Base-by-base conservation (phyloP, 805 yeast species). In the Candida sithepensis region DNA sequence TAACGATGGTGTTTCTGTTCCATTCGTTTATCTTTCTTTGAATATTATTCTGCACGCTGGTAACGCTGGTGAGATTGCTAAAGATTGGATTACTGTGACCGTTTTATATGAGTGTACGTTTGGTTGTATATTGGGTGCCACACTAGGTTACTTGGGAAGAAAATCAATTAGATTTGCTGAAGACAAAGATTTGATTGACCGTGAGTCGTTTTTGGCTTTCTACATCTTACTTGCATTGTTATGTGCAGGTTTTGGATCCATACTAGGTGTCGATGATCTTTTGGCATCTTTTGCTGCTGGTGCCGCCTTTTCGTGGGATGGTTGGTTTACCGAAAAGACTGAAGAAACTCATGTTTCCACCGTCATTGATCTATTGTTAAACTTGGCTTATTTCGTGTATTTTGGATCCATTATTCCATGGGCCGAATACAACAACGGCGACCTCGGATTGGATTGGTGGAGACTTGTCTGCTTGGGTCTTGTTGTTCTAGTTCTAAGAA, bases 271-370 rank as follows among this genome's bases (percentile, higher is more conserved):
- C 16, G 90, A 84, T 64, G 90, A 84, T 60, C 73, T 84, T 47
- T 69, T 84, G 42, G 87, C 84, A 3, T 82, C 88, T 10, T 85
- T 84, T 60, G 79, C 84, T 6, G 89, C 88, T 1, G 90, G 90
- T 22, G 77, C 85, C 2, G 78, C 84, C 0, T 82, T 85, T 59
- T 80, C 86, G 4, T 84, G 90, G 90, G 81, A 82, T 59, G 89
- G 88, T 21, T 79, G 79, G 66, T 81, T 76, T 61, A 79, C 85
- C 28, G 66, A 69, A 41, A 74, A 73, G 50, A 81, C 85, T 2
- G 79, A 78, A 54, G 82, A 80, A 52, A 76, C 85, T 7, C 81
- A 78, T 52, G 78, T 83, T 14, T 79, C 87, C 26, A 81, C 84
- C 0, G 83, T 80, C 16, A 75, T 84, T 47, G 90, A 85, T 58